Evolutionary conservation across 768 basidiomycete genomes (phyloP), one percentile per base, ranked within the genome.

Genomic region (Lentinula sp.): DNA sequence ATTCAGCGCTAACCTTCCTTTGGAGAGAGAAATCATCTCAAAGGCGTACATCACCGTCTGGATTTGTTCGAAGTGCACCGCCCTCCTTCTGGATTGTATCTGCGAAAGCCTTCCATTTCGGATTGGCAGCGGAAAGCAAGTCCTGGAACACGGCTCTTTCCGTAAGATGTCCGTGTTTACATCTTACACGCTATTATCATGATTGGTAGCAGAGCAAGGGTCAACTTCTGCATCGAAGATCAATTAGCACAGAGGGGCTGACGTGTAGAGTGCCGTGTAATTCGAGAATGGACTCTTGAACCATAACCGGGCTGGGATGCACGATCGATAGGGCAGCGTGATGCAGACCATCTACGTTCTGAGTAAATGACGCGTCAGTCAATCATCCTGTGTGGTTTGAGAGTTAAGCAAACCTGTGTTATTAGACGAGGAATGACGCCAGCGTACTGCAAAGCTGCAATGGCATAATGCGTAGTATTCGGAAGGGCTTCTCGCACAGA

Each of bases 311-410:
- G 63, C 69, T 73, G 74, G 71, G 75, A 62, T 43, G 71, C 64
- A 53, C 68, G 65, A 74, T 73, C 39, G 72, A 60, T 18, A 90
- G 73, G 7, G 93, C 91, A 73, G 91, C 93, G 56, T 86, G 86
- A 68, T 98, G 95, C 5, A 98, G 82, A 2, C 94, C 95, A 68
- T 98, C 96, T n/a, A 98, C 95, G 65, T 91, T 91, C 79, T 88
- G 32, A 51, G 15, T 45, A 34, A 16, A 23, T 43, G 21, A 39
- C 23, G 46, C 21, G 7, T 50, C 16, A 37, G 32, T 15, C 13
- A 58, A 15, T 16, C 15, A 28, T 18, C 13, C 4, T 21, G 16
- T 28, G 34, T 21, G 57, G 7, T 15, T 32, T 48, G 39, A 13
- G 39, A 7, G 2, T 7, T 45, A 11, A 31, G 32, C 85, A 80